Conservation (phyloP, 345 rosid species). For the Reutealis trisperma region DNA sequence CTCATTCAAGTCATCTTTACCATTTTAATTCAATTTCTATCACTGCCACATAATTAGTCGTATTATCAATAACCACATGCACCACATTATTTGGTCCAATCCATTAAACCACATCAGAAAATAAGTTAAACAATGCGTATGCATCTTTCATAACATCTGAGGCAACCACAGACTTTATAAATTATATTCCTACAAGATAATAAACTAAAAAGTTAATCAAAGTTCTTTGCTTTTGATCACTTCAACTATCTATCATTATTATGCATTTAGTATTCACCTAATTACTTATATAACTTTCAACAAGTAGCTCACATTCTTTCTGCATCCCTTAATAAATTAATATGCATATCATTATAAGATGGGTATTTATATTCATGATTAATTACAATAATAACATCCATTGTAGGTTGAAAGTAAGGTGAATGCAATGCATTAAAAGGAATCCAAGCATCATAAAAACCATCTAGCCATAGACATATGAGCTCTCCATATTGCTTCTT, state of each 20-base stretch:
- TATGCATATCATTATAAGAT: not conserved
- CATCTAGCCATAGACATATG: not conserved
- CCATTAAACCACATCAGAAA: not conserved
- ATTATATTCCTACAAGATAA: not conserved
- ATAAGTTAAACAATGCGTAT: not conserved
- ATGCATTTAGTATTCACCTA: not conserved
- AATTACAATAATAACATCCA: not conserved
- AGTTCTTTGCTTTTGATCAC: not conserved
- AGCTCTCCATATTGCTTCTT: not conserved
- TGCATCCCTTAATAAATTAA: not conserved
- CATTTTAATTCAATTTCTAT: no score
- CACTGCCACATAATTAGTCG: not conserved
- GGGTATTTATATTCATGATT: not conserved
- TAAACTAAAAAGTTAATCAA: conserved; percentile 2
- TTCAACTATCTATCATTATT: not conserved
- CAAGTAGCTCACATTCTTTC: not conserved
- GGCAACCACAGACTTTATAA: conserved; percentile 4
- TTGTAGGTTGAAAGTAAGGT: not conserved
- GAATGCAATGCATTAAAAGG: not conserved
- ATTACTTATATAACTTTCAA: not conserved
- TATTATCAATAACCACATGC: conserved; percentile 5
- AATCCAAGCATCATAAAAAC: not conserved
- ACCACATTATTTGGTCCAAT: not conserved
- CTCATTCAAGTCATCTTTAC: no score
- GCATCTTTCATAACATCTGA: not conserved